Evolutionary conservation across 2,329 filamentous ascomycete genomes (phyloP), one percentile per base, ranked within the genome.

Genomic region (Hypoxylon sp.): DNA sequence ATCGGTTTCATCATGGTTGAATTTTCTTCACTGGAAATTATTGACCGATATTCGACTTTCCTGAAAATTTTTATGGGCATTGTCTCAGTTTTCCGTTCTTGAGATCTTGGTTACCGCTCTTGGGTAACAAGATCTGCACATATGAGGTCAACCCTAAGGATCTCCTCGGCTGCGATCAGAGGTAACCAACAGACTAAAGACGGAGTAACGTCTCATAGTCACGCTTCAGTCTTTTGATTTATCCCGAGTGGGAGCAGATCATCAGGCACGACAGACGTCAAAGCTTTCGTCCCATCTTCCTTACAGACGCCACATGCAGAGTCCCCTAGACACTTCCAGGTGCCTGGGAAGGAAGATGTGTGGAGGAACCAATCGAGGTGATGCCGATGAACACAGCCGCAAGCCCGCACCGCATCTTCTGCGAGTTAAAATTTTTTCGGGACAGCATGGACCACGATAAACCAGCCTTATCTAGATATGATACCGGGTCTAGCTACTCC

Each of bases 281-380:
- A 43, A 65, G 23, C 51, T 51, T 60, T 63, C 63, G 49, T 68
- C 64, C 46, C 53, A 57, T 63, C 58, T 65, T 65, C 55, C 60
- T n/a, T 68, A 72, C 69, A 72, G 62, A 45, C 69, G 69, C 69
- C 69, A 72, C 65, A 66, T 70, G 69, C 69, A 68, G 63, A 53
- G 50, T 59, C 60, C 38, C 69, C 63, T 70, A 64, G 65, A 72
- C 67, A 67, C 57, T 70, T 43, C 67, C 65, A 65, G 57, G 65
- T 52, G 60, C 65, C 43, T 68, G 69, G 69, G 67, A 67, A 65
- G 56, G 57, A 53, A 50, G 28, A 64, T 52, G 34, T 68, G 68
- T 63, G 68, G 68, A 70, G 68, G 68, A 65, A 21, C 68, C 69
- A 72, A 69, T 69, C 64, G 64, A 71, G 69, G 67, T 63, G 49